Conservation (phyloP, 2,329 filamentous ascomycete genomes). For the Chaetomium sp. region DNA sequence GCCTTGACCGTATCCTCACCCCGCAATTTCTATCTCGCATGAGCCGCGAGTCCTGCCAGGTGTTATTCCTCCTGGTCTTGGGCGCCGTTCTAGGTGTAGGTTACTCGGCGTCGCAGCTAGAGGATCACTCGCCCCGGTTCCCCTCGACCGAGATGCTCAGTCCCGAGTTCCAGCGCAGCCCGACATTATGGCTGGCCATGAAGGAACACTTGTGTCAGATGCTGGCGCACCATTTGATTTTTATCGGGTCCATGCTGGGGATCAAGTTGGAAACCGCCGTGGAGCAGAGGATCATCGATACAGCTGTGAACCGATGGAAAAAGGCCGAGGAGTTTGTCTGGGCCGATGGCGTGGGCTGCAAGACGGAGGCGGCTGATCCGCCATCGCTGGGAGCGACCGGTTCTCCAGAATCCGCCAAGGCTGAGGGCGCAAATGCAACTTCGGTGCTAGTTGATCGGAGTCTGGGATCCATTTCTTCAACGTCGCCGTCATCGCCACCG, state of each 20-base stretch:
- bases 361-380: neutral
- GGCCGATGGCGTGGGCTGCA: conserved; percentile 27
- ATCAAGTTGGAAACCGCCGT: conserved; percentile 39
- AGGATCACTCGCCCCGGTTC: conserved; percentile 29
- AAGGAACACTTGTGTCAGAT: conserved; percentile 41
- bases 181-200: conserved; percentile 40
- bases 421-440: conserved; percentile 1
- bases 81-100: conserved; percentile 38
- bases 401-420: neutral
- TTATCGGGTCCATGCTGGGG: conserved; percentile 37
- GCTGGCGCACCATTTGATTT: conserved; percentile 40
- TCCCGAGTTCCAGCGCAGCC: conserved; percentile 38
- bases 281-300: conserved; percentile 39
- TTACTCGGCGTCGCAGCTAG: conserved; percentile 32
- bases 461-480: neutral
- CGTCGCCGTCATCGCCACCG: neutral
- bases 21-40: conserved; percentile 37
- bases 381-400: neutral
- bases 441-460: neutral
- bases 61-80: conserved; percentile 38
- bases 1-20: conserved; percentile 39
- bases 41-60: conserved; percentile 34
- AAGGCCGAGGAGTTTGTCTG: conserved; percentile 38
- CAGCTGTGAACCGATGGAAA: conserved; percentile 38
- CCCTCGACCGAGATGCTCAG: conserved; percentile 29